phyloP scores from a whole-genome alignment of 441 rosid species.

The Lepidium campestre region DNA sequence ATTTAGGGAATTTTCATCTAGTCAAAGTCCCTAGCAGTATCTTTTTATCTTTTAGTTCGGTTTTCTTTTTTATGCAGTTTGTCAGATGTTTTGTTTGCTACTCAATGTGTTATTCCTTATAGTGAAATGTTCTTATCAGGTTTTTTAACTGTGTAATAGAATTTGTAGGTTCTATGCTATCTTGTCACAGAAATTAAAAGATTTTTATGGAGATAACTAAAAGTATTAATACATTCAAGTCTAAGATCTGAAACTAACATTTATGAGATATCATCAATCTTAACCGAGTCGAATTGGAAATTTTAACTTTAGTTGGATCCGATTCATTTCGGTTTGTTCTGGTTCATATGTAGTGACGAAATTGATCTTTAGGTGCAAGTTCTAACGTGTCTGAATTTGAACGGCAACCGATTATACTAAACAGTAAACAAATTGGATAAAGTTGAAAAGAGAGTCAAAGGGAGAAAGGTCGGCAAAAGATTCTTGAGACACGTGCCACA shows the following conservation, averaged over 20 bases:
- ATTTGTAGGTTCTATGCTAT: not conserved
- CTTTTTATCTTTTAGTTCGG: not conserved
- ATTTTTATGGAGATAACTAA: not conserved
- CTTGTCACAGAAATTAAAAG: not conserved
- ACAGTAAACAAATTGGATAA: not conserved
- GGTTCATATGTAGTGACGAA: not conserved
- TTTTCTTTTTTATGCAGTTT: slow-evolving; percentile 11
- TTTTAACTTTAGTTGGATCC: not conserved
- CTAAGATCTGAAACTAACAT: not conserved
- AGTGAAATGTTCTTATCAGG: slow-evolving; percentile 7
- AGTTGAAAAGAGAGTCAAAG: not conserved
- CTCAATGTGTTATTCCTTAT: not conserved
- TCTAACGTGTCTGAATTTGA: slow-evolving; percentile 21
- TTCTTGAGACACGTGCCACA: slow-evolving; percentile 6
- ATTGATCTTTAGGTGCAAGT: not conserved
- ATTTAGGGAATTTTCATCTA: not conserved
- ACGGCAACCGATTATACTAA: not conserved
- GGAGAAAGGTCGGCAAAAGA: slow-evolving; percentile 14
- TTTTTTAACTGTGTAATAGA: not conserved
- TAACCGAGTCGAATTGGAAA: not conserved
- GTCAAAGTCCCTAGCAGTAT: slow-evolving; percentile 2
- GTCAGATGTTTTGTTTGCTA: slow-evolving; percentile 5
- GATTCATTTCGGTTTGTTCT: not conserved
- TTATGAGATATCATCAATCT: not conserved
- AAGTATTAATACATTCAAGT: not conserved